Percentiles rank a stretch among this genome's conserved stretches.
Conservation (phyloP, 108 stramenopile species). For the Pseudonitzschia delicatissima region DNA sequence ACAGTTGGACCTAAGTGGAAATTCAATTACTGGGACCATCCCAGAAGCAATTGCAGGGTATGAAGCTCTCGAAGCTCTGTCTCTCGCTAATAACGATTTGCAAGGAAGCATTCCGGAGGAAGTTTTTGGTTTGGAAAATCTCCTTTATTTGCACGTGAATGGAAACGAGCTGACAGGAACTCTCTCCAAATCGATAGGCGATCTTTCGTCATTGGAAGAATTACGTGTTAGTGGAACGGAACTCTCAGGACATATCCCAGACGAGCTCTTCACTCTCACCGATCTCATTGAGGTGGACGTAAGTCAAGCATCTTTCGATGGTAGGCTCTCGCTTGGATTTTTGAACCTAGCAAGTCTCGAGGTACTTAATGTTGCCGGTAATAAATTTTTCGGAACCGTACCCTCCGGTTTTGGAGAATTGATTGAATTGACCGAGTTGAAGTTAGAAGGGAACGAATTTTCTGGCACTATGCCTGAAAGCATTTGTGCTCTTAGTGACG, state of each 20-base stretch:
- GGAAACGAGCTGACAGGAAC: constrained; percentile 55
- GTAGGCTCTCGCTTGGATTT: constrained; percentile 19
- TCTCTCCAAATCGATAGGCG: constrained; percentile 39
- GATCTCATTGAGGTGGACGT: constrained; percentile 42
- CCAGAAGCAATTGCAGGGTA: constrained; percentile 34
- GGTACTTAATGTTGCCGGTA: constrained; percentile 17
- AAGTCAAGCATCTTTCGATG: constrained; percentile 35
- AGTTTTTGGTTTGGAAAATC: constrained; percentile 4
- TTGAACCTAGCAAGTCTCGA: constrained; percentile 6
- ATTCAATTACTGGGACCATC: constrained; percentile 34
- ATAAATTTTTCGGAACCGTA: constrained; percentile 19
- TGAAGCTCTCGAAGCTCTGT: background rate
- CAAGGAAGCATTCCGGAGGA: constrained; percentile 14
- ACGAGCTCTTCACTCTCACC: constrained; percentile 24
- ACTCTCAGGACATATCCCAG: constrained; percentile 37
- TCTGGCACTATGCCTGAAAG: constrained; percentile 21
- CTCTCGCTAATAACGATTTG: constrained; percentile 12
- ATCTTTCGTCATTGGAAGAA: constrained; percentile 23
- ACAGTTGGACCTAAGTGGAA: constrained; percentile 10
- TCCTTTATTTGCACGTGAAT: constrained; percentile 47
- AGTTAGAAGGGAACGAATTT: constrained; percentile 25
- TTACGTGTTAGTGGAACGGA: constrained; percentile 26
- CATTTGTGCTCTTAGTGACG: constrained; percentile 24
- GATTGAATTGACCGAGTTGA: constrained; percentile 8
- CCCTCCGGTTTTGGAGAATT: constrained; percentile 20